These are phyloP conservation scores for Thielaviopsis musarum DNA, from an alignment of 2,329 filamentous ascomycete genomes.

Conservation along the genomic window DNA sequence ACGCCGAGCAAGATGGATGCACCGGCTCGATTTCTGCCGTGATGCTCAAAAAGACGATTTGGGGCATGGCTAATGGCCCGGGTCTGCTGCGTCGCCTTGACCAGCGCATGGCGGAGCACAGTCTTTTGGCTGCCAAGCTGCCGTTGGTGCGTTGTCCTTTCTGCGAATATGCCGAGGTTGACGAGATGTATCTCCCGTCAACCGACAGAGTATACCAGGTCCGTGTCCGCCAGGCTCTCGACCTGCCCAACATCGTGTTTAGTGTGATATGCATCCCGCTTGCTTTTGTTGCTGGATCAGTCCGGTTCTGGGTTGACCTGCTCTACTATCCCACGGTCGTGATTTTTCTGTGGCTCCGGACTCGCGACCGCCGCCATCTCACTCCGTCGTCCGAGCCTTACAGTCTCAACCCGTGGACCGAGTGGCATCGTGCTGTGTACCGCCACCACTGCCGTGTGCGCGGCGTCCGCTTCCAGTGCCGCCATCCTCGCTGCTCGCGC, in stretches of 20 bases:
- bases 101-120: slow-evolving; percentile 60
- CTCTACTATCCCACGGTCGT: slow-evolving; percentile 24
- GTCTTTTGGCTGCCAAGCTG: slow-evolving; percentile 53
- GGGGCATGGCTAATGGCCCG: too few species aligned
- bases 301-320: too few species aligned
- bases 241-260: too few species aligned
- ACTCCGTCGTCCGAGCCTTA: too few species aligned
- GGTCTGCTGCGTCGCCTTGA: slow-evolving; percentile 53
- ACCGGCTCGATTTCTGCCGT: too few species aligned
- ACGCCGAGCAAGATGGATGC: too few species aligned
- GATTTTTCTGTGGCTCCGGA: neutral
- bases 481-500: slow-evolving; percentile 47
- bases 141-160: slow-evolving; percentile 76
- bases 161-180: slow-evolving; percentile 79
- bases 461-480: slow-evolving; percentile 64
- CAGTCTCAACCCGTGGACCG: slow-evolving; percentile 17
- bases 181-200: slow-evolving; percentile 45
- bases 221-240: too few species aligned
- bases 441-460: slow-evolving; percentile 55
- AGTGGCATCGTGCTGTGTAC: slow-evolving; percentile 43
- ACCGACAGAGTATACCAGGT: too few species aligned
- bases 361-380: too few species aligned
- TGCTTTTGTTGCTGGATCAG: too few species aligned
- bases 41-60: too few species aligned
- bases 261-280: too few species aligned